Base-by-base conservation (phyloP, 1,284 basidiomycete genomes). In the Apiotrichum porosum region DNA sequence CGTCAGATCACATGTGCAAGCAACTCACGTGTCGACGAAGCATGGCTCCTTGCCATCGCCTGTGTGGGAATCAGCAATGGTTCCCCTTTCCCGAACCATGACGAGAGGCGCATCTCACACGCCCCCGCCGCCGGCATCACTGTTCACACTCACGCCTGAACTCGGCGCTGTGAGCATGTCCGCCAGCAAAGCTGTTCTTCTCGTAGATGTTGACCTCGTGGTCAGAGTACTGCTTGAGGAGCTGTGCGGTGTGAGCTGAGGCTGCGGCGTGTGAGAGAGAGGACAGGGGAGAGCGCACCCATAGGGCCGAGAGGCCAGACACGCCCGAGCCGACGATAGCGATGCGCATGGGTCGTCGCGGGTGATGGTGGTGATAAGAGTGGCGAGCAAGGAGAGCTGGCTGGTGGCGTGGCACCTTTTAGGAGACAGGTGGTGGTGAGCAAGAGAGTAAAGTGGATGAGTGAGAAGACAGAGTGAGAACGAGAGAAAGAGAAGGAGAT, bases 181-280 rank as follows among this genome's bases (percentile, higher is more conserved):
- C 87, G 18, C 88, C 87, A 0, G 83, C 79, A 42, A 83, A 79
- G 39, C 71, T 67, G 41, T 83, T 82, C 1, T 82, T 77, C 66
- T 91, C 87, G 66, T 83, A 89, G 0, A 90, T 73, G 60, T 89
- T 83, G 4, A 88, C 86, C 64, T 86, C 81, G 66, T 88, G 85
- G 35, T 83, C 79, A 38, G 84, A 86, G 63, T 84, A 76, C 63
- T 90, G 84, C 65, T 90, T 89, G 53, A 90, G 74, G 14, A 82
- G 70, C 80, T 80, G 47, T 10, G 24, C 9, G 26, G 26, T 13
- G 38, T 51, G 8, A 46, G 44, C 35, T 31, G n/a, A n/a, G n/a
- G n/a, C n/a, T n/a, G n/a, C n/a, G 26, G 26, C 6, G 4, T 5
- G 17, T 6, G 6, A 28, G 19, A 5, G 12, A 9, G 8, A 1